These are phyloP conservation scores for Arachnopeziza araneosa DNA, from an alignment of 2,329 filamentous ascomycete genomes.

Conservation along the genomic window DNA sequence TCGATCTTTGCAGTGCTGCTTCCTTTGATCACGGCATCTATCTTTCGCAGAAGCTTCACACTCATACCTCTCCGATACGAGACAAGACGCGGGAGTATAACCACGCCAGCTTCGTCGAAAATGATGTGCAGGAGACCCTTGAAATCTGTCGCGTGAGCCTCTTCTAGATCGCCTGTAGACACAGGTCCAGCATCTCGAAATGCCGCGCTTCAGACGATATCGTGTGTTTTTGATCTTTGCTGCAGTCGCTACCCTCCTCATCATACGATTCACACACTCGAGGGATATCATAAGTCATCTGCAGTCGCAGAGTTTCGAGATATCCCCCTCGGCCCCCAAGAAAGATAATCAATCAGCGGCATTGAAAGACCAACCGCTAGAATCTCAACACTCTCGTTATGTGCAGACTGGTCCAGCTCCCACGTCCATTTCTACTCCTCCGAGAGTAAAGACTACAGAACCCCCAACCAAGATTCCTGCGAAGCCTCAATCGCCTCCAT, in stretches of 20 bases:
- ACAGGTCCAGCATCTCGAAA: slow-evolving; percentile 25
- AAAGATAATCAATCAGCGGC: neutral
- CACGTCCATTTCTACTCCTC: neutral
- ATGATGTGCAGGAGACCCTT: slow-evolving; percentile 67
- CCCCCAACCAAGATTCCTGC: neutral
- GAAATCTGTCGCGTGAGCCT: slow-evolving; percentile 10
- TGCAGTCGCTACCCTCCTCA: slow-evolving; percentile 11
- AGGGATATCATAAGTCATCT: slow-evolving; percentile 13
- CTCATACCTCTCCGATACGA: neutral
- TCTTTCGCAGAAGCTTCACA: neutral
- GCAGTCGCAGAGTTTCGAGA: slow-evolving; percentile 4
- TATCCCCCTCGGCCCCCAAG: neutral
- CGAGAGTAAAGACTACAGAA: neutral
- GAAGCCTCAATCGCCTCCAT: neutral
- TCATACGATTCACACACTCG: slow-evolving; percentile 17
- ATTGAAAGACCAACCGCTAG: slow-evolving; percentile 1
- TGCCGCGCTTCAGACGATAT: slow-evolving; percentile 57
- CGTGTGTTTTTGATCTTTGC: slow-evolving; percentile 43
- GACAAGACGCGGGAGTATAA: neutral
- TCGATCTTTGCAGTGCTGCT: neutral
- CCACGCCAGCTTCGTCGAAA: slow-evolving; percentile 52
- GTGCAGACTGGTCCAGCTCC: neutral
- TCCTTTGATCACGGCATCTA: no score
- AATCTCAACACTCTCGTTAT: slow-evolving; percentile 1
- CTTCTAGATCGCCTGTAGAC: neutral